Base-by-base conservation (phyloP, 257 asterid species). In the Salvia rosmarinus region DNA sequence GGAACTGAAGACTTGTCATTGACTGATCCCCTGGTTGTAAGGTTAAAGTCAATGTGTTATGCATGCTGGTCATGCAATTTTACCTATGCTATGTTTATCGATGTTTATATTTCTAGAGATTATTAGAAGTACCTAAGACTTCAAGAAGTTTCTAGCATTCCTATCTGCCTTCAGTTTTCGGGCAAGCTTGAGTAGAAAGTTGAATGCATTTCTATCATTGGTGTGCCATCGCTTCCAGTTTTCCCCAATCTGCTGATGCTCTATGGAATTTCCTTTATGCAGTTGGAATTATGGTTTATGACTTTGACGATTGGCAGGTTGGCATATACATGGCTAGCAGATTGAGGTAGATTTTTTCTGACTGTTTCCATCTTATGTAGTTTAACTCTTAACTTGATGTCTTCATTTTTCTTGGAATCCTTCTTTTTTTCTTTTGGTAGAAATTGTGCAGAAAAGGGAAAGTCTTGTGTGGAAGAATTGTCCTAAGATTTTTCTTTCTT, bases 101-200 rank as follows among this genome's bases (percentile, higher is more conserved):
- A 39, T 55, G 54, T 39, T 54, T 64, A 46, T 73, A 56, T 69
- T 62, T 73, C 23, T 85, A 89, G 98, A 89, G 98, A 72, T 80
- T 87, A 84, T 85, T 87, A 72, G 82, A 90, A 85, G 85, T 90
- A 94, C 82, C 82, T 40, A 95, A 78, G 88, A 91, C 68, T 90
- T 93, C 86, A 89, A 85, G 85, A 96, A 89, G 52, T 94, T 94
- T 57, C 95, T 90, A 58, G 86, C 95, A 20, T 90, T 89, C 77
- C 86, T 90, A 67, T 93, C 96, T n/a, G 87, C 91, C 75, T 93
- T 90, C 82, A 87, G 96, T 74, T 80, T 95, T 73, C 83, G 91
- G 69, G 97, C 96, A 46, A 90, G 81, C 68, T 61, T 68, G 81
- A 82, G 67, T 95, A 89, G 76, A 90, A 94, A 80, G 82, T 89